phyloP scores from a whole-genome alignment of 1,139 yeast genomes.

The Hemisphaericaspora lyxosophila region DNA sequence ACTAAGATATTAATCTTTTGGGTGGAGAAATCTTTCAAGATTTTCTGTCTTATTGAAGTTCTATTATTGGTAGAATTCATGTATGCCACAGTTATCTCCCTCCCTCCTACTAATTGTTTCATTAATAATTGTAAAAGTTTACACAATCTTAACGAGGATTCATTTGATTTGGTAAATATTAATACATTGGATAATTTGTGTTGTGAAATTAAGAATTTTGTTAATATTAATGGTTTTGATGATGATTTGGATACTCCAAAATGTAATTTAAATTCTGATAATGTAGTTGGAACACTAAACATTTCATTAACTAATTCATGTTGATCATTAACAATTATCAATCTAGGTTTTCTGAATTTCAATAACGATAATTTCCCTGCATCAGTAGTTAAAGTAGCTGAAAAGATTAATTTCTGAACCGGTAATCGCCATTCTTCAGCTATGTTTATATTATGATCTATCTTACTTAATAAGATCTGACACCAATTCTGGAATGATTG shows the following conservation, averaged over 20 bases:
- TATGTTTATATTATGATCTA: constrained; percentile 38
- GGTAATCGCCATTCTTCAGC: constrained; percentile 27
- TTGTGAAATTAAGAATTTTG: constrained; percentile 48
- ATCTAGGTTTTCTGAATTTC: constrained; percentile 64
- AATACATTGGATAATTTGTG: constrained; percentile 42
- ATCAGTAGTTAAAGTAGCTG: constrained; percentile 93
- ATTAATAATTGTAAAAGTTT: constrained; percentile 55
- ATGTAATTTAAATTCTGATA: constrained; percentile 51
- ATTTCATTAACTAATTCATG: constrained; percentile 50
- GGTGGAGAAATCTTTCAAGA: constrained; percentile 56
- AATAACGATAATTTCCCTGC: constrained; percentile 80
- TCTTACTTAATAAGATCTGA: constrained; percentile 53
- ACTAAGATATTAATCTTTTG: constrained; percentile 58
- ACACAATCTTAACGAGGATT: constrained; percentile 74
- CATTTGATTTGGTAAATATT: constrained; percentile 84
- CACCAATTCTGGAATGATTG: constrained; percentile 97
- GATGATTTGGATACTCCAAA: constrained; percentile 57
- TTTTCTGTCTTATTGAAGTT: constrained; percentile 38
- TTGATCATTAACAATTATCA: constrained; percentile 68
- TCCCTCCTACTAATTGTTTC: constrained; percentile 17
- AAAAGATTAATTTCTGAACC: constrained; percentile 68
- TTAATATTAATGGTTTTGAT: constrained; percentile 72
- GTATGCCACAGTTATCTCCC: constrained; percentile 25
- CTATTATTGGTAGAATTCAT: constrained; percentile 54
- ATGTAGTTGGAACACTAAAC: constrained; percentile 53